Percentiles rank a stretch among this genome's conserved stretches.
These are phyloP conservation scores for Trichophyton benhamiae DNA, from an alignment of 2,329 filamentous ascomycete species.

Conservation along the genomic window DNA sequence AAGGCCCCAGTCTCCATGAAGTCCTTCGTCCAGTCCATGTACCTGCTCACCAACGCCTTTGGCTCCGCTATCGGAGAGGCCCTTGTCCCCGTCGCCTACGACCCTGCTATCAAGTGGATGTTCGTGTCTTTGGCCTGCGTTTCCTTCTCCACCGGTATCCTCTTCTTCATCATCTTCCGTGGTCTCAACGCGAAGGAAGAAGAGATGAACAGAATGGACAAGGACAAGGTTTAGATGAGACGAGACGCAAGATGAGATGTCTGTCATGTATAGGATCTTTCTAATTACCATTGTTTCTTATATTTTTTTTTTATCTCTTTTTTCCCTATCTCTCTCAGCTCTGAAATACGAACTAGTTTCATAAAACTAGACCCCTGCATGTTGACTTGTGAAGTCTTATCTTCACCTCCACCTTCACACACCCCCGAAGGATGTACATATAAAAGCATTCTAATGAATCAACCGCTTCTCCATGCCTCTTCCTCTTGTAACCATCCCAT, in stretches of 20 bases:
- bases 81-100: constrained; percentile 46
- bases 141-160: constrained; percentile 37
- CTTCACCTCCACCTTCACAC: neutral
- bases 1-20: constrained; percentile 60
- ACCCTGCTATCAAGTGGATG: constrained; percentile 57
- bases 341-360: too few species aligned
- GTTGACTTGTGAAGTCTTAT: neutral
- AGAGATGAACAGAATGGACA: constrained; percentile 39
- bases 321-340: neutral
- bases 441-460: constrained; percentile 1
- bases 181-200: constrained; percentile 40
- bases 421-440: neutral
- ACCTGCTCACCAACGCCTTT: constrained; percentile 47
- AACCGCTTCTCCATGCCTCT: neutral
- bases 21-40: constrained; percentile 47
- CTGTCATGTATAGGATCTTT: constrained; percentile 2
- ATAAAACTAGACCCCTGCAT: neutral
- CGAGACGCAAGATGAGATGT: neutral
- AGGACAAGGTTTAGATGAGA: constrained; percentile 17
- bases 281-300: neutral
- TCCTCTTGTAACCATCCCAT: neutral
- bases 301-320: neutral
- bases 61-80: constrained; percentile 49
- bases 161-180: constrained; percentile 44
- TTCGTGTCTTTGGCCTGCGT: constrained; percentile 46